Conservation (phyloP, 768 basidiomycete genomes). For the Auricularia heimuer region DNA sequence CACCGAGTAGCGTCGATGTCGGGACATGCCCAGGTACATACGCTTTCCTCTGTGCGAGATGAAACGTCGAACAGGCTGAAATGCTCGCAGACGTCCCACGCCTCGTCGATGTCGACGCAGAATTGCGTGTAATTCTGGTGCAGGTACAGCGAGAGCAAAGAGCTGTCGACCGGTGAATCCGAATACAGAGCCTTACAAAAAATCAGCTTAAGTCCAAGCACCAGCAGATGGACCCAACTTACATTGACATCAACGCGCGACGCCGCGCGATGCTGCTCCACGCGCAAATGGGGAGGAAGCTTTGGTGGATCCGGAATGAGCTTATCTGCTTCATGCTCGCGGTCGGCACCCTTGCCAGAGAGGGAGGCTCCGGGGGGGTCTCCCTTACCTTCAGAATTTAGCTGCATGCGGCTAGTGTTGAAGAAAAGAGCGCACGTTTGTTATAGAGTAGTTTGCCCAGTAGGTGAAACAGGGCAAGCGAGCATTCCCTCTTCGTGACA, state of each 20-base stretch:
- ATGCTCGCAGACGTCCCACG: slow-evolving; percentile 57
- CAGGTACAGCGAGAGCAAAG: slow-evolving; percentile 77
- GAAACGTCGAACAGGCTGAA: slow-evolving; percentile 59
- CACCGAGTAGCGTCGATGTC: background rate
- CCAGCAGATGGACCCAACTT: slow-evolving; percentile 12
- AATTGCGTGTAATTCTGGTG: slow-evolving; percentile 92
- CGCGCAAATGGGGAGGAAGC: slow-evolving; percentile 46
- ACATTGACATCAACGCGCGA: slow-evolving; percentile 77
- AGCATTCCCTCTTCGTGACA: slow-evolving; percentile 76
- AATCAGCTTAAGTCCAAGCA: too few species aligned
- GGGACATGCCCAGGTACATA: background rate
- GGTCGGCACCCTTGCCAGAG: slow-evolving; percentile 51
- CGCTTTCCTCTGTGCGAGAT: background rate
- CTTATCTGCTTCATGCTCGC: slow-evolving; percentile 47
- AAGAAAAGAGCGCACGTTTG: slow-evolving; percentile 51
- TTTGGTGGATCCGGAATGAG: slow-evolving; percentile 42
- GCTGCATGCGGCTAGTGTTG: slow-evolving; percentile 2
- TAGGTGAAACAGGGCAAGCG: slow-evolving; percentile 80
- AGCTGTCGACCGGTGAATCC: slow-evolving; percentile 85
- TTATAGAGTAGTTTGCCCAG: slow-evolving; percentile 92
- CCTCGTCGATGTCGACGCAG: slow-evolving; percentile 68
- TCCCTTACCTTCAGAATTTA: slow-evolving; percentile 48
- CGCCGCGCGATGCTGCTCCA: slow-evolving; percentile 48
- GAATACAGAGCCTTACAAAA: slow-evolving; percentile 53
- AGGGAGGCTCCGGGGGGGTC: slow-evolving; percentile 51